Base-by-base conservation (phyloP, 164 flowering plant species). In the Piper betle region DNA sequence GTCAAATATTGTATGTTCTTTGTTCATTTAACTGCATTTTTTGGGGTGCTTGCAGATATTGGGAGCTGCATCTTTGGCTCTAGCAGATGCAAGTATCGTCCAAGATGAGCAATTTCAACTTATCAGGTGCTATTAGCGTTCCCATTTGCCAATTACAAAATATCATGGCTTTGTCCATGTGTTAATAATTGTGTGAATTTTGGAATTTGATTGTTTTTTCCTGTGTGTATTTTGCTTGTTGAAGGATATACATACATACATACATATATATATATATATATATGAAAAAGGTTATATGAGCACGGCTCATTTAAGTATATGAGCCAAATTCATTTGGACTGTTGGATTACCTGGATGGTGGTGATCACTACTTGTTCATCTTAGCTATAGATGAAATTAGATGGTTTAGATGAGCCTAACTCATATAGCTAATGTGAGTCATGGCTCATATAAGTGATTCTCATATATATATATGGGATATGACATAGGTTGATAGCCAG, bases 21-120 rank as follows among this genome's bases (percentile, higher is more conserved):
- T 46, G 46, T 12, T 46, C 50, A 15, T 46, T 46, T 9, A 6
- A 46, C 6, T 46, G 50, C 15, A 15, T 10, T 46, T 46, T 46
- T 46, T 12, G 50, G 5, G 15, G 15, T 46, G 3, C 11, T 15
- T 13, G 48, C 84, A 93, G 97, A 85, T 93, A 17, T 94, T 91
- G 73, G 83, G 80, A 75, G 90, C 97, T 63, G 73, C 82, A 64
- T 81, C 86, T 55, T 78, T 94, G 54, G 85, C 82, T 15, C 58
- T 94, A 70, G 84, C 95, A 20, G 93, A 88, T 72, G 67, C 76
- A 60, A 87, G 63, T 63, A 70, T 91, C 63, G 50, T 88, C 59
- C 76, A 74, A 52, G 99, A 91, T 76, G 91, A 91, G 75, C 99
- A 94, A 69, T 94, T 90, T 72, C 96, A 94, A 69, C 89, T 91